Conservation (phyloP, 2,329 filamentous ascomycete species). For the Alternaria burnsii region DNA sequence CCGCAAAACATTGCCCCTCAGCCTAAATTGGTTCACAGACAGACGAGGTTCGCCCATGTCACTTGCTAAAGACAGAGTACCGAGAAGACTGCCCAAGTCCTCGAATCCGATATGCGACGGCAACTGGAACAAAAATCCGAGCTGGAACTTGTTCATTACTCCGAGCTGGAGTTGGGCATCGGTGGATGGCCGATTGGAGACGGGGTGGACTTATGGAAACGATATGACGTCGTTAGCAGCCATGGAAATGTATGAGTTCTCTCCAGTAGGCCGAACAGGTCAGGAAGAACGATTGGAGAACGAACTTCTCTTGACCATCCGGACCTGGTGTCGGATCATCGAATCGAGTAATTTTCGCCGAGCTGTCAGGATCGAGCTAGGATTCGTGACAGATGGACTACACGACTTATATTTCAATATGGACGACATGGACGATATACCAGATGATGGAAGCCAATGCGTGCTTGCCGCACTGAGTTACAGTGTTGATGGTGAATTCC, state of each 20-base stretch:
- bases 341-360: not conserved
- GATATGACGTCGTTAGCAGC: not conserved
- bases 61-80: not conserved
- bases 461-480: not conserved
- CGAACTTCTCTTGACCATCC: not conserved
- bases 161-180: conserved; percentile 3
- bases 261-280: not conserved
- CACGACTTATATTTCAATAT: not conserved
- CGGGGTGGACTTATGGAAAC: not conserved
- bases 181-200: not conserved
- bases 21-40: not conserved
- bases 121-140: not conserved
- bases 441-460: not conserved
- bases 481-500: no score
- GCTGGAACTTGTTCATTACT: not conserved
- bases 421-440: not conserved
- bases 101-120: not conserved
- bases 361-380: no score
- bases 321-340: not conserved
- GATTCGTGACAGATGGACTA: no score
- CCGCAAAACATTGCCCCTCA: not conserved
- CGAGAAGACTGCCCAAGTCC: not conserved
- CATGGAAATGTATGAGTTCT: not conserved
- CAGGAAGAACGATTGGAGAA: not conserved
- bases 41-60: not conserved